Evolutionary conservation across 306 rosid species (phyloP), one percentile per base, ranked within the genome.

Genomic region (Macrotyloma uniflorum): DNA sequence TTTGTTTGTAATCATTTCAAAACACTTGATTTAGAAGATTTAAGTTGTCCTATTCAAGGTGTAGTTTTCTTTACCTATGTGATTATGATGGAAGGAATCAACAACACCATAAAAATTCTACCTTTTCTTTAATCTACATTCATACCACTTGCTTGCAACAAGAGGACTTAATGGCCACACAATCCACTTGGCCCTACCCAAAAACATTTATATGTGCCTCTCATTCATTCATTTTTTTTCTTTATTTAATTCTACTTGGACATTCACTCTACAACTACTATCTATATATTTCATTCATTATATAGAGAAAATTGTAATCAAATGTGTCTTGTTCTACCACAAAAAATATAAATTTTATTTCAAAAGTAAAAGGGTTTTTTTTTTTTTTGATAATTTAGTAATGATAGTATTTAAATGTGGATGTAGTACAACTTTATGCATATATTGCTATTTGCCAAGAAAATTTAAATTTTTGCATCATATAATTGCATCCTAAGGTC

Each of bases 1-100:
- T 53, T 72, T 13, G 36, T 45, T 20, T 72, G 66, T 20, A 54
- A 72, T 72, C 16, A 54, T 72, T 70, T 49, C n/a, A 49, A 49
- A 47, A 50, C 32, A 49, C 10, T 71, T 32, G 19, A 20, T 20
- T 36, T 14, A 35, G 35, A 33, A 70, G 33, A 4, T 16, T 6
- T 24, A 28, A 10, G 62, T 19, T 49, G 19, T 23, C 23, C 23
- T 23, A 68, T 68, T 15, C 8, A 68, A 67, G 51, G 4, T 68
- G 4, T 26, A 4, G 24, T 45, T 68, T 68, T 22, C 42, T 45
- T 45, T 3, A 68, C 73, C 15, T 28, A 8, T 69, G 2, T 46
- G 74, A 68, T 68, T 26, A 24, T 67, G 73, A 67, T 43, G 38
- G 40, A 6, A 24, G 42, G 35, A 45, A 68, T 68, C 58, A 68